phyloP scores from a whole-genome alignment of 345 rosid genomes.

The Lumnitzera racemosa region DNA sequence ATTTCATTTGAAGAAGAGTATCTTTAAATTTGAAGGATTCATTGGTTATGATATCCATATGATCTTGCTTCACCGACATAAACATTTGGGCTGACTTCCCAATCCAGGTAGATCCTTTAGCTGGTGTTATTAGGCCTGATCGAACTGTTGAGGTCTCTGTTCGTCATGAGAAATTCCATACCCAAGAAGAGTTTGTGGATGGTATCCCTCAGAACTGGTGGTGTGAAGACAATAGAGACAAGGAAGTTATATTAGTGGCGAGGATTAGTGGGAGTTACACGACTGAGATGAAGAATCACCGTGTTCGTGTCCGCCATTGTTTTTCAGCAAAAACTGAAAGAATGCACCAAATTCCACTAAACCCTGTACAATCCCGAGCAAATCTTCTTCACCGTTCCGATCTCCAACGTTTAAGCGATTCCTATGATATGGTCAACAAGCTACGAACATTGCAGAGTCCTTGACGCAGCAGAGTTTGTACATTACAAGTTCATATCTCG shows the following conservation, averaged over 20 bases:
- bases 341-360: conserved; percentile 9
- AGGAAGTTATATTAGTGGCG: conserved; percentile 66
- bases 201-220: conserved; percentile 83
- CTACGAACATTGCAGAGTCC: conserved; percentile 70
- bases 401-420: conserved; percentile 59
- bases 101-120: conserved; percentile 68
- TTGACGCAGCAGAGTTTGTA: conserved; percentile 11
- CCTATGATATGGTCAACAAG: conserved; percentile 71
- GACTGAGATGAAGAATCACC: conserved; percentile 49
- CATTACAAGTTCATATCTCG: too few species aligned
- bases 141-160: conserved; percentile 49
- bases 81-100: neutral
- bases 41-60: neutral
- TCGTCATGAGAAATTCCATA: conserved; percentile 76
- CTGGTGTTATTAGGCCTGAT: conserved; percentile 65
- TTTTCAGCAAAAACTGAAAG: conserved; percentile 34
- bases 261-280: conserved; percentile 54
- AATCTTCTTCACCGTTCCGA: conserved; percentile 66
- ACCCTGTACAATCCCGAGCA: conserved; percentile 24
- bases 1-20: too few species aligned
- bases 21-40: conserved; percentile 10
- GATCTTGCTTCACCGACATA: neutral
- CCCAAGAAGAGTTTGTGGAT: conserved; percentile 75
- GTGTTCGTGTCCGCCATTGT: conserved; percentile 67
- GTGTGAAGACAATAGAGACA: conserved; percentile 86